Evolutionary conservation across 2,329 filamentous ascomycete genomes (phyloP), one percentile per base, ranked within the genome.

Genomic region (Xylaria hypoxylon): DNA sequence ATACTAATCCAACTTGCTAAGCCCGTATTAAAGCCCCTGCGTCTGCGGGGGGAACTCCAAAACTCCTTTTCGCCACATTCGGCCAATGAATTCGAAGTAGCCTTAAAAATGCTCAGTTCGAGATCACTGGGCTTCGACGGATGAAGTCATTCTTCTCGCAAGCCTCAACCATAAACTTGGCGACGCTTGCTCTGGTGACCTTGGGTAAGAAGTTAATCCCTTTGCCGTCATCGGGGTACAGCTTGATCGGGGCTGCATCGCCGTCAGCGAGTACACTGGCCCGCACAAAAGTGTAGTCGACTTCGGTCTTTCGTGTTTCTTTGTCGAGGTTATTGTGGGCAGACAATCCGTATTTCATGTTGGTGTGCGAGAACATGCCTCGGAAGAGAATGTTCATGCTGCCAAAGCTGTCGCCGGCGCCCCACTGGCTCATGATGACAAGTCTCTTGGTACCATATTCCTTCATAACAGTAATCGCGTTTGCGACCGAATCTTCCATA

Each of bases 391-490:
- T 79, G 50, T 79, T 74, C 63, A 86, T 71, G 53, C 81, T 79
- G 0, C 63, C 26, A 73, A 77, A 83, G 4, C 84, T 86, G 28
- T 78, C 73, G 0, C 81, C 83, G 0, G 82, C 80, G 8, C 86
- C 86, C 65, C 84, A 81, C 1, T 83, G 80, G 10, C 82, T 84
- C 76, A 87, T 82, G 55, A 85, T 77, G 38, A 87, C 79, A 2
- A 86, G 68, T 55, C 83, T 85, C 48, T 66, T 51, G 13, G 78
- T 75, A 0, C 72, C 73, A 51, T 75, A 74, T 24, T 76, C 73
- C 56, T 79, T 74, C 78, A 82, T 82, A 4, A 73, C 75, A 0
- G 74, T 64, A 15, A 81, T 68, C 2, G 80, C 67, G 51, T 81
- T 79, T 33, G 71, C 72, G n/a, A 80, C 77, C n/a, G 79, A 77